Base-by-base conservation (phyloP, 1,284 basidiomycete genomes). In the Schizopora paradoxa region DNA sequence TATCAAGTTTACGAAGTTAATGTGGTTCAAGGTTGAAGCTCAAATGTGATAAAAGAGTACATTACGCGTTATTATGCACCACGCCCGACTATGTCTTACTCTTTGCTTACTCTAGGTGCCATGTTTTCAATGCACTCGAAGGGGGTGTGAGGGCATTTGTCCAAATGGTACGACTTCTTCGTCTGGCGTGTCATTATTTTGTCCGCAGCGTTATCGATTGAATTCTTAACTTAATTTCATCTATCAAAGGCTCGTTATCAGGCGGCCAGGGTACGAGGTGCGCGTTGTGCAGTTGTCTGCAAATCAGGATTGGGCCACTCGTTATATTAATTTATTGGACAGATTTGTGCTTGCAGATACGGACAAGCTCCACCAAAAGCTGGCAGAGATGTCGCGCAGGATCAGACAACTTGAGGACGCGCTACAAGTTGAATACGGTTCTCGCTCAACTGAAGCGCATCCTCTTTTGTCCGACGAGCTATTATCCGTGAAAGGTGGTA, bases 351-450 rank as follows among this genome's bases (percentile, higher is more conserved):
- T 51, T 13, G 49, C 45, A 14, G 45, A 51, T 27, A 43, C 45
- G 5, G 49, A 51, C 25, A 46, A 43, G 26, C 44, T 48, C 2
- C 33, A 46, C 4, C 36, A 44, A 21, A 48, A 54, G 18, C 41
- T 49, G 1, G 40, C 43, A 2, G 38, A 45, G 16, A 43, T 54
- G 34, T 50, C 41, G 21, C 46, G 52, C 39, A 34, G 47, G 32
- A 46, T 45, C 41, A 46, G 51, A 19, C 41, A 50, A 23, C 51
- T 54, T 16, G 53, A 54, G 21, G 53, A 54, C 25, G 53, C 53
- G 1, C 51, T 54, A 16, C 44, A 29, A 10, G 43, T 44, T 13
- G 45, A 48, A 11, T 43, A 48, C 10, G 50, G 38, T 13, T 39
- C 45, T 16, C 31, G 47, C 26, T 48, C 45, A 6, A 22, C 14